Evolutionary conservation across 495 filamentous ascomycete species (phyloP), one percentile per base, ranked within the genome.

Genomic region (Parathielavia hyrcaniae): DNA sequence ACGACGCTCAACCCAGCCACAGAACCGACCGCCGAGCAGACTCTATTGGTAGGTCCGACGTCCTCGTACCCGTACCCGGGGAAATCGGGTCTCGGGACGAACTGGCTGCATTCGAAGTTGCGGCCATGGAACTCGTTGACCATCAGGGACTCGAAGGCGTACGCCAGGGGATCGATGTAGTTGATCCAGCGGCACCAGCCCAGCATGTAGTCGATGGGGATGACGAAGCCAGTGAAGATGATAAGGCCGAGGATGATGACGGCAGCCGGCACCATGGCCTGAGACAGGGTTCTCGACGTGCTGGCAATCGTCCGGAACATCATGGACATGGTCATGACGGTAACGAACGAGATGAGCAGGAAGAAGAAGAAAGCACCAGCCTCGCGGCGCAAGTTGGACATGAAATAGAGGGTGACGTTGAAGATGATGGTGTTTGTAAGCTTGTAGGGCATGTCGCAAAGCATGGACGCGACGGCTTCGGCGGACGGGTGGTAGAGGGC

Each of bases 401-500:
- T 81, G 73, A 96, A 96, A 72, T 97, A 97, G 47, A 96, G 70
- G 7, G 84, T 83, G 0, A 89, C 53, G 81, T 95, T 82, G 68
- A 84, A 84, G 4, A 72, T 63, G 50, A 81, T 67, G 1, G 71
- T 50, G 48, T 77, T 80, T 34, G 54, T 22, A 5, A 81, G 54
- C 65, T 82, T 82, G 70, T 91, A 89, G 0, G 91, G 91, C 62
- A 95, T 63, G 63, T 95, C 91, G 57, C 81, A 84, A 20, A 96
- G 72, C 81, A 91, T 90, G 13, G 86, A 90, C 3, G 90, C 82
- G 50, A 95, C 78, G 2, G 90, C 89, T 74, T 96, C 91, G 14
- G 90, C 85, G 5, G 87, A 89, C 0, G 91, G 88, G 67, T 95
- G 91, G 64, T 96, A 96, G 20, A 96, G 76, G n/a, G 91, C 91